Base-by-base conservation (phyloP, 164 flowering plant species). In the Annona squamosa region DNA sequence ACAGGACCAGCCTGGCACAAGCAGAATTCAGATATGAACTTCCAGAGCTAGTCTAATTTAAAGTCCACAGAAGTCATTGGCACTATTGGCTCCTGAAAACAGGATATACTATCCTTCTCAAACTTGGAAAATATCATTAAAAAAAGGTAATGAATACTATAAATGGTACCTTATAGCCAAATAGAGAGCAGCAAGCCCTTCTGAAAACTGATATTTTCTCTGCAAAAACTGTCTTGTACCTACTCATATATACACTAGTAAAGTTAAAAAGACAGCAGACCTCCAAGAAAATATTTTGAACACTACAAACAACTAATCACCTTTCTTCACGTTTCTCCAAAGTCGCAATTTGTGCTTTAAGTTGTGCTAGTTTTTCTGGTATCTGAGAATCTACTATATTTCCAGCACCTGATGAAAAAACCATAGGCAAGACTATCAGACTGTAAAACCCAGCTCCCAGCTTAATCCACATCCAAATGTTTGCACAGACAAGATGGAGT, bases 321-420 rank as follows among this genome's bases (percentile, higher is more conserved):
- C 99, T 91, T 83, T 93, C 98, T 82, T 96, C 99, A 42, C 98
- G 95, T 71, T 93, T 96, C 79, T 90, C 98, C 73, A 96, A 86
- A 59, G 88, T 93, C 72, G 99, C 98, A 82, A 96, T 90, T 81
- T 93, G 98, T 73, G 87, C 97, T 81, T 90, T 96, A 44, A 90
- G 84, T 78, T 91, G 93, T 65, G 81, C 80, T 75, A 93, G 87
- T 79, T 87, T 91, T 69, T 90, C 97, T 80, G 99, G 85, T 74
- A 95, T 80, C 71, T 88, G 80, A 19, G 93, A 89, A 75, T 93
- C 97, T 41, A 93, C 85, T 26, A 81, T 74, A 63, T 85, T 83
- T 63, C 89, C 98, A 74, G 90, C 83, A 85, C 90, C 94, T 78
- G 88, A 88, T 81, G 73, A 46, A 81, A 17, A 67, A 63, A 44